phyloP scores from a whole-genome alignment of 805 yeast species.

The Ogataea parapolymorpha region DNA sequence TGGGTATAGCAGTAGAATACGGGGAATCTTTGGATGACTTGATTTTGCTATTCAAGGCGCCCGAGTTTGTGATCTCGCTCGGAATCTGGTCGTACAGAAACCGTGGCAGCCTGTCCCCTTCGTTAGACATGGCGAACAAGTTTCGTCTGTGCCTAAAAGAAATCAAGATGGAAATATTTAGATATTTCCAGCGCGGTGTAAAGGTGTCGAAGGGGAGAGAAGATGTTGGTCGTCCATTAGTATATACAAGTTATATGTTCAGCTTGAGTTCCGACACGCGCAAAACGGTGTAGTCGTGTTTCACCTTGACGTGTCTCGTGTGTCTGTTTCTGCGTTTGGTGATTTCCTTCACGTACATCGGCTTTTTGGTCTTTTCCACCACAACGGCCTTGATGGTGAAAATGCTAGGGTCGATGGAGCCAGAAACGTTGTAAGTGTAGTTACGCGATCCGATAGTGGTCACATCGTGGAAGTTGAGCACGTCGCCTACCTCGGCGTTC shows the following conservation, averaged over 20 bases:
- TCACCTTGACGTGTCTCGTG: slow-evolving; percentile 58
- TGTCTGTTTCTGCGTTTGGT: slow-evolving; percentile 81
- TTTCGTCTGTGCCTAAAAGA: background rate
- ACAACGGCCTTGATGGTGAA: slow-evolving; percentile 72
- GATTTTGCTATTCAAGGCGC: slow-evolving; percentile 23
- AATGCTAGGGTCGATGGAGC: slow-evolving; percentile 49
- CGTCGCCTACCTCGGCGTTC: slow-evolving; percentile 79
- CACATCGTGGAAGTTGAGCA: slow-evolving; percentile 68
- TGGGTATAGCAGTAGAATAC: slow-evolving; percentile 20
- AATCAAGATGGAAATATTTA: background rate
- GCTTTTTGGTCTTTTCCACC: slow-evolving; percentile 80
- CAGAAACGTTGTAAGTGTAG: slow-evolving; percentile 56
- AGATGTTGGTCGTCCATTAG: background rate
- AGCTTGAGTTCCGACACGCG: slow-evolving; percentile 71
- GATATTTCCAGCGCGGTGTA: background rate
- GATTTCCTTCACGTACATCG: slow-evolving; percentile 66
- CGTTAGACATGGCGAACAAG: slow-evolving; percentile 3
- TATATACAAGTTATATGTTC: slow-evolving; percentile 25
- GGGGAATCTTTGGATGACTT: slow-evolving; percentile 25
- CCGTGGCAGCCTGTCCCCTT: slow-evolving; percentile 24
- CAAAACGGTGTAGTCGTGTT: slow-evolving; percentile 74
- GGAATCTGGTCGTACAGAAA: slow-evolving; percentile 32
- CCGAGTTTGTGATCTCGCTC: slow-evolving; percentile 24
- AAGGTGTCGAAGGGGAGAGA: background rate
- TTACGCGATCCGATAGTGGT: slow-evolving; percentile 83